Conservation (phyloP, 2,329 filamentous ascomycete genomes). For the Aureobasidium lini region DNA sequence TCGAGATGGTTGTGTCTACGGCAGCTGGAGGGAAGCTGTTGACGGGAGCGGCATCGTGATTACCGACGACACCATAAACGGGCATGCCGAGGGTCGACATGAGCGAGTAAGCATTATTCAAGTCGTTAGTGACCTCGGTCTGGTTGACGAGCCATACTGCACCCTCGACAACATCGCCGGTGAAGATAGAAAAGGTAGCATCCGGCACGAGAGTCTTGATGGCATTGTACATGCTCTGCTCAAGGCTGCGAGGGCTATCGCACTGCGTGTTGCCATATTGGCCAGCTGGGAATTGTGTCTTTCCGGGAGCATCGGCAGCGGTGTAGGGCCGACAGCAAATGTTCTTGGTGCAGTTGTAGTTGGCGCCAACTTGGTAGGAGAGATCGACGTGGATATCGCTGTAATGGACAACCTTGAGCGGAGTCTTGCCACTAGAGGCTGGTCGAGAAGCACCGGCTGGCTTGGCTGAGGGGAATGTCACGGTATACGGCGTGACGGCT, state of each 20-base stretch:
- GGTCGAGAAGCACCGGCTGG: slow-evolving; percentile 30
- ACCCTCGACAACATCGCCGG: slow-evolving; percentile 52
- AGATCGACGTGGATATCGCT: slow-evolving; percentile 55
- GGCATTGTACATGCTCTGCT: slow-evolving; percentile 45
- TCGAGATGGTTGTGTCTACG: slow-evolving; percentile 30
- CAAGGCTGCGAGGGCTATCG: slow-evolving; percentile 44
- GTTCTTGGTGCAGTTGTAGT: slow-evolving; percentile 49
- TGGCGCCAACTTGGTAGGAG: slow-evolving; percentile 47
- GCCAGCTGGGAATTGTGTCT: slow-evolving; percentile 44
- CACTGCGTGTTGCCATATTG: slow-evolving; percentile 48
- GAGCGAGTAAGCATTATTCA: slow-evolving; percentile 41
- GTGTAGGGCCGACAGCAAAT: slow-evolving; percentile 53
- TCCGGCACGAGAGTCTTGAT: slow-evolving; percentile 34
- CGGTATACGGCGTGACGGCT: slow-evolving; percentile 34
- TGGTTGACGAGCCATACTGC: slow-evolving; percentile 33
- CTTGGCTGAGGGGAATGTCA: slow-evolving; percentile 39
- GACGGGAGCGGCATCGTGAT: slow-evolving; percentile 44
- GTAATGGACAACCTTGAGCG: slow-evolving; percentile 51
- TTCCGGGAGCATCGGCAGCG: slow-evolving; percentile 40
- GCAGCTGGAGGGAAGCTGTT: slow-evolving; percentile 24
- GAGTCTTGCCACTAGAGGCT: slow-evolving; percentile 39
- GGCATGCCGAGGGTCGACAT: slow-evolving; percentile 36
- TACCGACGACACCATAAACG: slow-evolving; percentile 49
- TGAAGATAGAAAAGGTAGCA: slow-evolving; percentile 51
- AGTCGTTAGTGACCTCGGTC: slow-evolving; percentile 26